Evolutionary conservation across 805 yeast species (phyloP).

Genomic region (Debaryomyces hansenii): DNA sequence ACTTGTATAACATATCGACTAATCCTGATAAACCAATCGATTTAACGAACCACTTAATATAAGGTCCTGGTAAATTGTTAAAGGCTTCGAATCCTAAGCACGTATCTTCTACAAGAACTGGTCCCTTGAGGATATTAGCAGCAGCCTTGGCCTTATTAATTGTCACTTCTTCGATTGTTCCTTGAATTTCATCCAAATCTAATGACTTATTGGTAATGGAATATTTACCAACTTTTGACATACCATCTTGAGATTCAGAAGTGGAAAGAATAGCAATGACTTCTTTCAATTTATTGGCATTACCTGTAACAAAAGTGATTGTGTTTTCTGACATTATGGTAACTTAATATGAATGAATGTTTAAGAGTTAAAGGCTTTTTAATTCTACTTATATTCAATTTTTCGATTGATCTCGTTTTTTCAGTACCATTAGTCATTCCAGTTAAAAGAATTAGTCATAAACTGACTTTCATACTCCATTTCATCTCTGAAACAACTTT

Average conservation of each 20-base stretch:
- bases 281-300: slow-evolving; percentile 82
- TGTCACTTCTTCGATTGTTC: slow-evolving; percentile 79
- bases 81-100: slow-evolving; percentile 81
- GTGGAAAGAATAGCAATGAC: slow-evolving; percentile 69
- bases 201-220: slow-evolving; percentile 61
- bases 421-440: too few species aligned
- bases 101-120: slow-evolving; percentile 94
- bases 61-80: slow-evolving; percentile 89
- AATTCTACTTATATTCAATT: too few species aligned
- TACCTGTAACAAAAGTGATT: slow-evolving; percentile 82
- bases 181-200: slow-evolving; percentile 91
- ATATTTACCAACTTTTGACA: slow-evolving; percentile 45
- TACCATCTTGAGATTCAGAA: slow-evolving; percentile 20
- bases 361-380: too few species aligned
- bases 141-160: slow-evolving; percentile 77
- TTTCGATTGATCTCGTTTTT: too few species aligned
- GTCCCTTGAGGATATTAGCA: slow-evolving; percentile 61
- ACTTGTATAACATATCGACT: slow-evolving; percentile 74
- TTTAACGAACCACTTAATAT: slow-evolving; percentile 86
- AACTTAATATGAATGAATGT: neutral
- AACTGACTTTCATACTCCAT: too few species aligned
- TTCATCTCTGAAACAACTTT: too few species aligned
- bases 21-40: slow-evolving; percentile 74
- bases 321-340: slow-evolving; percentile 9
- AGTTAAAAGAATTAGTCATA: too few species aligned